These are phyloP conservation scores for Aureobasidium melanogenum DNA, from an alignment of 2,329 filamentous ascomycete species.

Conservation along the genomic window DNA sequence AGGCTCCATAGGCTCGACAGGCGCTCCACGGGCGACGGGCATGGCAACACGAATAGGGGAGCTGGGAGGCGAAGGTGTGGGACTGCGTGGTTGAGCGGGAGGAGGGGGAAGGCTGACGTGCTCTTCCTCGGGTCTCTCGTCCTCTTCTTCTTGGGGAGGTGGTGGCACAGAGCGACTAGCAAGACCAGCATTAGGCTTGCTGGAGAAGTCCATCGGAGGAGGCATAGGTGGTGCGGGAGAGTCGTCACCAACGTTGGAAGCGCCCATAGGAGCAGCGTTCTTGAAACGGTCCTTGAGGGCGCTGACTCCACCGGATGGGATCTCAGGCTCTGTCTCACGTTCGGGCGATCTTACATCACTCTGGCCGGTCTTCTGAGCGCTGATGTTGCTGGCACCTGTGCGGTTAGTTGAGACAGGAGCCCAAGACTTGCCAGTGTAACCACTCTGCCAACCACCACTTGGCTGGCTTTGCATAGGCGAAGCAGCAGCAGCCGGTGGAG, in stretches of 20 bases:
- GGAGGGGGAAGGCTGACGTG: slow-evolving; percentile 37
- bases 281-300: slow-evolving; percentile 78
- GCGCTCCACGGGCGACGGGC: neutral
- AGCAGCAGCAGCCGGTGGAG: slow-evolving; percentile 28
- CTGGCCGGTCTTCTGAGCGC: slow-evolving; percentile 57
- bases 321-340: slow-evolving; percentile 44
- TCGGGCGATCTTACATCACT: slow-evolving; percentile 37
- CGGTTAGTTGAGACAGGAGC: slow-evolving; percentile 67
- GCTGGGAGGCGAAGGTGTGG: slow-evolving; percentile 5
- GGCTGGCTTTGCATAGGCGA: slow-evolving; percentile 56
- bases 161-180: slow-evolving; percentile 58
- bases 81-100: slow-evolving; percentile 24
- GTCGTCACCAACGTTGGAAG: slow-evolving; percentile 33
- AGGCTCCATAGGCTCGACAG: slow-evolving; percentile 83
- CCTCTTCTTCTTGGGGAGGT: slow-evolving; percentile 55
- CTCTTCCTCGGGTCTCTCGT: slow-evolving; percentile 30
- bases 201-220: slow-evolving; percentile 56
- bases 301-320: slow-evolving; percentile 55
- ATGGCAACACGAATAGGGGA: slow-evolving; percentile 48
- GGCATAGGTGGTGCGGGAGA: slow-evolving; percentile 37
- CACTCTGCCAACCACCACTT: slow-evolving; percentile 87
- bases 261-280: slow-evolving; percentile 62
- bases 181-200: slow-evolving; percentile 54
- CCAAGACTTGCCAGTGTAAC: slow-evolving; percentile 86
- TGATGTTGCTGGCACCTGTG: slow-evolving; percentile 50